phyloP scores from a whole-genome alignment of 805 yeast species.

The Suhomyces pyralidae region DNA sequence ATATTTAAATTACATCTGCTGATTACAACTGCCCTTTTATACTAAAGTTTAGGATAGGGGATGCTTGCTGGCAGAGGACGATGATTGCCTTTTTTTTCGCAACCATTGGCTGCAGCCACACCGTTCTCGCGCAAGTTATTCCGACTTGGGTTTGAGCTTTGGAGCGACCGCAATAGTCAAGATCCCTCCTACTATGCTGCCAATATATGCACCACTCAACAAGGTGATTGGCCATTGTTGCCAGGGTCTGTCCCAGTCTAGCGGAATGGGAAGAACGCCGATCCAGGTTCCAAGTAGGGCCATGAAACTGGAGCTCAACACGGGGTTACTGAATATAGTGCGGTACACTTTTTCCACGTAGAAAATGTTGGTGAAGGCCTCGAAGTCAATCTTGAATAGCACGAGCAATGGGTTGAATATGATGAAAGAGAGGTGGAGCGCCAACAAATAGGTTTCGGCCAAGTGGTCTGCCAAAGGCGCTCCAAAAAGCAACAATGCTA shows the following conservation, averaged over 20 bases:
- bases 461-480: constrained; percentile 65
- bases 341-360: constrained; percentile 26
- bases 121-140: no score
- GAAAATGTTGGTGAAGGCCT: constrained; percentile 25
- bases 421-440: constrained; percentile 60
- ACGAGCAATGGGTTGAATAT: constrained; percentile 64
- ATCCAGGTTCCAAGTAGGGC: constrained; percentile 74
- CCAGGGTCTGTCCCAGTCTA: constrained; percentile 98
- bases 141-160: background rate
- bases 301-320: constrained; percentile 25
- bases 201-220: constrained; percentile 71
- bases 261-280: constrained; percentile 89
- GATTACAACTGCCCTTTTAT: no score
- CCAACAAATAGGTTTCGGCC: constrained; percentile 54
- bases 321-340: constrained; percentile 23
- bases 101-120: no score
- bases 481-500: constrained; percentile 61
- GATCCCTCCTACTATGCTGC: constrained; percentile 61
- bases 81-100: background rate
- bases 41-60: no score
- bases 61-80: background rate
- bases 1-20: no score
- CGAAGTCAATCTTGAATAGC: constrained; percentile 49
- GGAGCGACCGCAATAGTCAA: background rate
- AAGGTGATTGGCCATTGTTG: constrained; percentile 93